These are phyloP conservation scores for Aspergillus affinis DNA, from an alignment of 495 filamentous ascomycete genomes.

Conservation along the genomic window DNA sequence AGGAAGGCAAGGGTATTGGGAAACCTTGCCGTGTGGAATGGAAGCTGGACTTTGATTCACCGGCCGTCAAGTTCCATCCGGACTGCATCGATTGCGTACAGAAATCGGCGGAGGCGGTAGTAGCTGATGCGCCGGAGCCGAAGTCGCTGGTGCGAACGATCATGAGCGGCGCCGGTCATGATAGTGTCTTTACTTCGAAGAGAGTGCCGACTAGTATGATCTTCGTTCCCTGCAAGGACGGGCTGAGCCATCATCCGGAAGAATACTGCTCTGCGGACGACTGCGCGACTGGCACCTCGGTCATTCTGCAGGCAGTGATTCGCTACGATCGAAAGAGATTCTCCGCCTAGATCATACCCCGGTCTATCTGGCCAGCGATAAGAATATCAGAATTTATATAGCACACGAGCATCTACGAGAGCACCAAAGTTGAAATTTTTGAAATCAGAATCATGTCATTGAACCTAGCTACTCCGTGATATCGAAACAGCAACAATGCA, in stretches of 20 bases:
- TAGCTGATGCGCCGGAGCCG: slow-evolving; percentile 43
- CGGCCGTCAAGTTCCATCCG: slow-evolving; percentile 66
- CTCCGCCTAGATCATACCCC: slow-evolving; percentile 1
- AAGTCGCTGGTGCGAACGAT: slow-evolving; percentile 47
- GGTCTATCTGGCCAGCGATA: background rate
- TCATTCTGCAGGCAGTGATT: slow-evolving; percentile 60
- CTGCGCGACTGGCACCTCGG: slow-evolving; percentile 61
- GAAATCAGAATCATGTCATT: slow-evolving; percentile 36
- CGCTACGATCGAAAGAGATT: slow-evolving; percentile 56
- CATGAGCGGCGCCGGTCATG: slow-evolving; percentile 62
- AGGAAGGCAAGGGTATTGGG: slow-evolving; percentile 49
- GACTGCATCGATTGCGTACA: slow-evolving; percentile 69
- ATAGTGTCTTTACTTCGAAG: slow-evolving; percentile 62
- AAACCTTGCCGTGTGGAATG: slow-evolving; percentile 59
- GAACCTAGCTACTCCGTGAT: slow-evolving; percentile 34
- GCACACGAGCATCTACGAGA: background rate
- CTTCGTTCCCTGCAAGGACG: slow-evolving; percentile 65
- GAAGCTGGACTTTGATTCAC: slow-evolving; percentile 60
- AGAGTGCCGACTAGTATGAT: slow-evolving; percentile 64
- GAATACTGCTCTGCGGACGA: slow-evolving; percentile 62
- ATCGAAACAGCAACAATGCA: slow-evolving; percentile 25
- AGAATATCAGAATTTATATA: background rate
- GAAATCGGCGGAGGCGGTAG: slow-evolving; percentile 55
- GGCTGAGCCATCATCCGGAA: slow-evolving; percentile 62
- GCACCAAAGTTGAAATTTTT: slow-evolving; percentile 4